These are phyloP conservation scores for Lactarius evosmus DNA, from an alignment of 768 basidiomycete species.

Conservation along the genomic window DNA sequence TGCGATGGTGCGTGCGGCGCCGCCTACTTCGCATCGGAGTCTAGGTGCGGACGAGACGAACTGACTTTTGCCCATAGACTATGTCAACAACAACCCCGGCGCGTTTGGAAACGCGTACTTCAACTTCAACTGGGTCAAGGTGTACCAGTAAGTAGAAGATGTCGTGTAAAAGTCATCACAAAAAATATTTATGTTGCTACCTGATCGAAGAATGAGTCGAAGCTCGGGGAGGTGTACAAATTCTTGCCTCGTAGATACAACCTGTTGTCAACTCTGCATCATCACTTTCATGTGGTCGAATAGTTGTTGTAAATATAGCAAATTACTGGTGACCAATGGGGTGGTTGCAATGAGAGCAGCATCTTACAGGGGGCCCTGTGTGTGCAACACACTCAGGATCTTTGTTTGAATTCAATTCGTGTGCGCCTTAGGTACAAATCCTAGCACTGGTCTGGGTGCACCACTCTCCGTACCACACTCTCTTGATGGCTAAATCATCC, in stretches of 20 bases:
- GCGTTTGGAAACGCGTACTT: constrained; percentile 71
- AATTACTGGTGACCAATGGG: not conserved
- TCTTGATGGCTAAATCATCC: no score
- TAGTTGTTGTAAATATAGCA: not conserved
- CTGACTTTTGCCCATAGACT: constrained; percentile 44
- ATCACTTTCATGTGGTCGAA: not conserved
- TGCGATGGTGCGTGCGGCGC: constrained; percentile 43
- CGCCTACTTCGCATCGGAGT: not conserved
- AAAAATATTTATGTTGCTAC: not conserved
- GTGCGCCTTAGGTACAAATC: no score
- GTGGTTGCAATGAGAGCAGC: not conserved
- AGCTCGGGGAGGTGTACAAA: not conserved
- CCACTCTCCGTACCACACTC: no score
- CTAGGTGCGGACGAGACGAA: not conserved
- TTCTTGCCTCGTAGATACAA: not conserved
- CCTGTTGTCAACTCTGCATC: not conserved
- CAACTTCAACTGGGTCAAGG: constrained; percentile 58
- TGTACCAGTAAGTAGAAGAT: constrained; percentile 39
- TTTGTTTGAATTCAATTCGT: not conserved
- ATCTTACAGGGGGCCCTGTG: not conserved
- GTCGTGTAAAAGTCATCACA: not conserved
- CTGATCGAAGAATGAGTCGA: not conserved
- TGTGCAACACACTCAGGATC: no score
- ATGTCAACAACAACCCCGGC: constrained; percentile 61
- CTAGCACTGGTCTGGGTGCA: no score